Evolutionary conservation across 441 rosid species (phyloP).

Genomic region (Syzygium syzygioides): DNA sequence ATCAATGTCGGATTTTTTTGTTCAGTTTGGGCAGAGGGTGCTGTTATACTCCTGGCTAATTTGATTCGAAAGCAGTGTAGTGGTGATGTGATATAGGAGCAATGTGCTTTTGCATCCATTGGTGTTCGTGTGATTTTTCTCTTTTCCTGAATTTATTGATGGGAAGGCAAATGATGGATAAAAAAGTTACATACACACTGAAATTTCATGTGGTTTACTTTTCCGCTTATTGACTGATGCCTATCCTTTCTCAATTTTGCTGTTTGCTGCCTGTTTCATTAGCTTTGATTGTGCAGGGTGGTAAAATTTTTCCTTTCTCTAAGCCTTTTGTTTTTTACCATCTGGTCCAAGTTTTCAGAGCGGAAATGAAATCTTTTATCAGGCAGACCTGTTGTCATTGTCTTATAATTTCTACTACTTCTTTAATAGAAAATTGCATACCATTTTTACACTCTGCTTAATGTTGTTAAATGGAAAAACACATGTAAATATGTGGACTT

Average conservation of each 20-base stretch:
- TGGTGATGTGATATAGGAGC: neutral
- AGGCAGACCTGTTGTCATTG: neutral
- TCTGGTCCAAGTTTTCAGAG: no score
- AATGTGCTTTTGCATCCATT: neutral
- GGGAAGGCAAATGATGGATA: conserved; percentile 27
- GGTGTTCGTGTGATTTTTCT: neutral
- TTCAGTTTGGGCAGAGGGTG: neutral
- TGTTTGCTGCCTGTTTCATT: neutral
- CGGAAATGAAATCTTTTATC: neutral
- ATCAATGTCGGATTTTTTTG: neutral
- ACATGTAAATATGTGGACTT: neutral
- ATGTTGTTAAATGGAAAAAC: neutral
- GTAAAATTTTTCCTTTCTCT: neutral
- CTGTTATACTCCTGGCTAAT: neutral
- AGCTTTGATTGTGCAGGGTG: neutral
- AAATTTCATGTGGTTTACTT: conserved; percentile 14
- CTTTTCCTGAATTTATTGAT: neutral
- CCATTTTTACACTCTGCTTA: neutral
- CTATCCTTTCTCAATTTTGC: conserved; percentile 2
- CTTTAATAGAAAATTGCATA: neutral
- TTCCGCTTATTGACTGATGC: conserved; percentile 48
- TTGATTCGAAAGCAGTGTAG: neutral
- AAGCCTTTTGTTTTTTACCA: neutral
- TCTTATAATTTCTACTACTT: neutral
- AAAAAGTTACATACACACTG: conserved; percentile 26